Base-by-base conservation (phyloP, 106 monocot species). In the Vanilla planifolia region DNA sequence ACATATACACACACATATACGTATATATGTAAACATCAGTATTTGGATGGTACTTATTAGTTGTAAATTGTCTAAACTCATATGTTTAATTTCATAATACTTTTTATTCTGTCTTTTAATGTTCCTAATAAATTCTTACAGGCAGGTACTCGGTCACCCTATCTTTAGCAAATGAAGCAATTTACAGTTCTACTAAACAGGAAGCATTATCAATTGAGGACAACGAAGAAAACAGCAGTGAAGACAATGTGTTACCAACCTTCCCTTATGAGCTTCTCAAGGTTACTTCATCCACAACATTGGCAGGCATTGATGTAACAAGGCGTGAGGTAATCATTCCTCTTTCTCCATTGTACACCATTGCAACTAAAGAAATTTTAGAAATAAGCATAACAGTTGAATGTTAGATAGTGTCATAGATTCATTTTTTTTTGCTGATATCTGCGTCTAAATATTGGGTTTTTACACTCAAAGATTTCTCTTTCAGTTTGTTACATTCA, bases 211-310 rank as follows among this genome's bases (percentile, higher is more conserved):
- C 15, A 44, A 20, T 24, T 27, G 63, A 28, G 63, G 33, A 44
- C 5, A 8, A 33, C 13, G 63, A 47, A 63, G 63, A 63, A 32
- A 44, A 47, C n/a, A 13, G 8, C 28, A 2, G 28, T 45, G 14
- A 24, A 20, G 35, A 37, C 23, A 39, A 59, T 59, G 37, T 1
- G 23, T 59, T 59, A 23, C 20, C 35, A 39, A 59, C 34, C 10
- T 66, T 47, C 36, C 73, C 73, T 33, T 73, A 73, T 65, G 73
- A 73, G n/a, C 64, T 17, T 28, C 57, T 73, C 8, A 73, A 48
- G 33, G 41, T 43, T 28, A 9, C 55, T 10, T 56, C 55, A 33
- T 34, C 22, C 11, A 33, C 27, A 39, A 36, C 73, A 33, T 11
- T 73, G 40, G 11, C 30, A 28, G 73, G 53, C 15, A 65, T 73